phyloP scores from a whole-genome alignment of 768 basidiomycete species.

The Panellus pusillus region DNA sequence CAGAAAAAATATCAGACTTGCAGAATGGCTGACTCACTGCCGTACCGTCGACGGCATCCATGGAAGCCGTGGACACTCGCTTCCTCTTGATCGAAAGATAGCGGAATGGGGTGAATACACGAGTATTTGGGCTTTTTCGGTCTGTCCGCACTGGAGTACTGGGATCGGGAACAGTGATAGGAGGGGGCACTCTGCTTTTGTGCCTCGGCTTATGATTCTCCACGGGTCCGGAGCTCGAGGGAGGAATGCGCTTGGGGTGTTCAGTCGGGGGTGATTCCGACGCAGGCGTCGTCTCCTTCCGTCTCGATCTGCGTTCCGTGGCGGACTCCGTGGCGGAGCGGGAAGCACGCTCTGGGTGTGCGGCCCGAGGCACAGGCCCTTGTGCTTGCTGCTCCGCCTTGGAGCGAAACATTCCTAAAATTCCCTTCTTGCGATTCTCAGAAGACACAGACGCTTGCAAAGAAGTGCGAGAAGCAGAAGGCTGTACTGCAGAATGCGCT shows the following conservation, averaged over 20 bases:
- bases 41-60: slow-evolving; percentile 79
- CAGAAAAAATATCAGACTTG: slow-evolving; percentile 24
- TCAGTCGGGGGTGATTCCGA: slow-evolving; percentile 5
- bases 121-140: slow-evolving; percentile 42
- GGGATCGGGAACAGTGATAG: slow-evolving; percentile 22
- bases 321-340: no score
- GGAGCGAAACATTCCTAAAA: slow-evolving; percentile 31
- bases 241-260: slow-evolving; percentile 11
- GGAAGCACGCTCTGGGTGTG: no score
- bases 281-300: not conserved
- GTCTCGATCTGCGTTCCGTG: no score
- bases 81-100: slow-evolving; percentile 58
- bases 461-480: slow-evolving; percentile 37
- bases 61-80: slow-evolving; percentile 69
- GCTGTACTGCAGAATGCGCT: slow-evolving; percentile 43
- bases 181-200: slow-evolving; percentile 11
- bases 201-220: slow-evolving; percentile 19
- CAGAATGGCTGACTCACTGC: slow-evolving; percentile 50
- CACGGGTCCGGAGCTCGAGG: slow-evolving; percentile 12
- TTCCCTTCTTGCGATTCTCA: slow-evolving; percentile 37
- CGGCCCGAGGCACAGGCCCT: slow-evolving; percentile 4
- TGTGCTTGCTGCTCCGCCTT: slow-evolving; percentile 12
- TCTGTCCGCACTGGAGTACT: slow-evolving; percentile 33
- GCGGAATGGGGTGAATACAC: slow-evolving; percentile 63
- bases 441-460: slow-evolving; percentile 39